A percentile compares a stretch with the other conserved stretches of the same genome.
Evolutionary conservation across 176 grass and related monocot species (phyloP).

Genomic region (Carex kokanica): DNA sequence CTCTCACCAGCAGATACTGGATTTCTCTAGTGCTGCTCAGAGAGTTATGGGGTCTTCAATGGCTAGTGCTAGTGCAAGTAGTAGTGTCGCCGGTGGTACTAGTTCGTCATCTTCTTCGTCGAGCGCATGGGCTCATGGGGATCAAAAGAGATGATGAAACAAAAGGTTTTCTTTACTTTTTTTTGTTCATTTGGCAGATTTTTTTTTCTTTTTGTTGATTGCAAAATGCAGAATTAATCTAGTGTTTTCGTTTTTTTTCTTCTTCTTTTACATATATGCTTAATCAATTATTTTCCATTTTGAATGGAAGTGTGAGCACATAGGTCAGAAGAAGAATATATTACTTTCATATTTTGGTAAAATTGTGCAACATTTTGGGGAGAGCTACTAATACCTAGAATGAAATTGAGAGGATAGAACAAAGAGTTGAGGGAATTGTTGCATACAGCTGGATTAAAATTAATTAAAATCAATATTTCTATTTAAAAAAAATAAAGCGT

Average conservation of each 20-base stretch:
- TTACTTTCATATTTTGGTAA: background rate
- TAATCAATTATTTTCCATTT: slow-evolving; percentile 14
- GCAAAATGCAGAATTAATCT: slow-evolving; percentile 21
- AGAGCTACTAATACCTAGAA: background rate
- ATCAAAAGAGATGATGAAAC: slow-evolving; percentile 26
- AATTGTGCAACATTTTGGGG: too few species aligned
- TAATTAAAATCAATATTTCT: background rate
- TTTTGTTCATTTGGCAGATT: background rate
- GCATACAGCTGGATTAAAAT: background rate
- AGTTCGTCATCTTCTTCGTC: slow-evolving; percentile 41
- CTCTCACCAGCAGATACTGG: slow-evolving; percentile 30
- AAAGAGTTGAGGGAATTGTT: background rate
- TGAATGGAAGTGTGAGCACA: background rate
- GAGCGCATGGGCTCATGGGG: slow-evolving; percentile 19
- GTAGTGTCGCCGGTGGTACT: slow-evolving; percentile 4
- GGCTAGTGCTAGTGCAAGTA: slow-evolving; percentile 13
- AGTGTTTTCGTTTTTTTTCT: background rate
- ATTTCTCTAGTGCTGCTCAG: slow-evolving; percentile 55
- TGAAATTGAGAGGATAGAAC: background rate
- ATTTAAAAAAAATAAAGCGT: background rate
- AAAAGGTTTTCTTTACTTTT: slow-evolving; percentile 14
- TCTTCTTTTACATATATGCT: background rate
- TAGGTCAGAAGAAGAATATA: background rate
- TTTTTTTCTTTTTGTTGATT: background rate
- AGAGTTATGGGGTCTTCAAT: slow-evolving; percentile 22